Evolutionary conservation across 2,329 filamentous ascomycete species (phyloP).

Genomic region (Alternaria angustiovoidea): DNA sequence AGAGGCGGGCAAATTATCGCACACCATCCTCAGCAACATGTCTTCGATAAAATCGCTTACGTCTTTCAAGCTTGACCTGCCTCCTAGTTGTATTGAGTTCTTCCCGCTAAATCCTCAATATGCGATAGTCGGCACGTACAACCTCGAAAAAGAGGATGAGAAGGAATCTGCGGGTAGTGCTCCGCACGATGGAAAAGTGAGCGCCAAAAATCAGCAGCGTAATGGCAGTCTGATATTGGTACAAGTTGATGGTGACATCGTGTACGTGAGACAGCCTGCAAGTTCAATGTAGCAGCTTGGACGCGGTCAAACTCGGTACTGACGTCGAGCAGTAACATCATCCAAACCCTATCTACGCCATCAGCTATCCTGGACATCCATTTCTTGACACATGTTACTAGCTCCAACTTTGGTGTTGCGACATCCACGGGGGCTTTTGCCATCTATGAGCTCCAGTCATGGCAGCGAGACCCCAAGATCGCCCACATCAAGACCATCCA

Average conservation of each 20-base stretch:
- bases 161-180: constrained; percentile 26
- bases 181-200: constrained; percentile 26
- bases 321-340: constrained; percentile 38
- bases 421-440: constrained; percentile 78
- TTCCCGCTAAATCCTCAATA: constrained; percentile 68
- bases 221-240: constrained; percentile 79
- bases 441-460: constrained; percentile 63
- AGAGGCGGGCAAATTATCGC: constrained; percentile 12
- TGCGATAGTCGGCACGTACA: constrained; percentile 86
- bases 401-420: constrained; percentile 72
- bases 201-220: constrained; percentile 64
- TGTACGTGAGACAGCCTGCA: constrained; percentile 61
- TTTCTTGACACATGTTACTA: constrained; percentile 66
- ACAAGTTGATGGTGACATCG: constrained; percentile 58
- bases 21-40: constrained; percentile 32
- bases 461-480: constrained; percentile 22
- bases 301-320: background rate
- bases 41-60: constrained; percentile 53
- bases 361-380: constrained; percentile 86
- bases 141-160: constrained; percentile 65
- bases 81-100: constrained; percentile 81
- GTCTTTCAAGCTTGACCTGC: constrained; percentile 68
- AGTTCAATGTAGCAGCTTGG: background rate
- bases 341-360: constrained; percentile 69
- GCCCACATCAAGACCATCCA: constrained; percentile 53